Base-by-base conservation (phyloP, 2,329 filamentous ascomycete species). In the Thielaviopsis ethacetica region DNA sequence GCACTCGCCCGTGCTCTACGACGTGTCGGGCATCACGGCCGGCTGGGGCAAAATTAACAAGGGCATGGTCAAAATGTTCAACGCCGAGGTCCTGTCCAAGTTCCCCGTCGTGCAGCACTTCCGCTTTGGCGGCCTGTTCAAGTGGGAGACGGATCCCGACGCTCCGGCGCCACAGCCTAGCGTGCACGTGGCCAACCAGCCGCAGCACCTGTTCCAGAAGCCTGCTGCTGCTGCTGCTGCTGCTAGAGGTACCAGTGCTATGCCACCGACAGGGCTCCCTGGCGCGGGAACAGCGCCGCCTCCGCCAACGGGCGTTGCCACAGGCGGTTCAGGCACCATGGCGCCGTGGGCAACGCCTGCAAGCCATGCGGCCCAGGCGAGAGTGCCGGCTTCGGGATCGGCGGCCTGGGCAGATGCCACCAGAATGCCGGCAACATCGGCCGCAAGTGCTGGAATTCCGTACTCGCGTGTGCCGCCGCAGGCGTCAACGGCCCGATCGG, bases 61-160 rank as follows among this genome's bases (percentile, higher is more conserved):
- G 75, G 93, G 93, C 56, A 97, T 98, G 93, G 82, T 98, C 66
- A 98, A 97, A 72, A 98, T 98, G 93, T 98, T 91, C 73, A 90
- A 94, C 64, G 93, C 88, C 19, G 93, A 98, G 73, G 93, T 98
- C 2, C 76, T 98, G 15, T 88, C 87, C 47, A 98, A 98, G 70
- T 96, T 96, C 67, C 93, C 93, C 2, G 93, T 98, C 2, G 89
- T 98, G n/a, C 93, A 98, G 71, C 93, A 98, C 71, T 97, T 93
- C 64, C 81, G 79, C 2, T 91, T 93, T 64, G 88, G 88, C 26
- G 85, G 83, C 5, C 73, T 93, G n/a, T 89, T 91, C 67, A 81
- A 79, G 44, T 91, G 86, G 85, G 82, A 88, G 1, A 71, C 69
- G 53, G 84, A 90, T 66, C 84, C 84, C 0, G 72, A 79, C 58